phyloP scores from a whole-genome alignment of 1,139 yeast genomes.

The Williopsis jadinii region DNA sequence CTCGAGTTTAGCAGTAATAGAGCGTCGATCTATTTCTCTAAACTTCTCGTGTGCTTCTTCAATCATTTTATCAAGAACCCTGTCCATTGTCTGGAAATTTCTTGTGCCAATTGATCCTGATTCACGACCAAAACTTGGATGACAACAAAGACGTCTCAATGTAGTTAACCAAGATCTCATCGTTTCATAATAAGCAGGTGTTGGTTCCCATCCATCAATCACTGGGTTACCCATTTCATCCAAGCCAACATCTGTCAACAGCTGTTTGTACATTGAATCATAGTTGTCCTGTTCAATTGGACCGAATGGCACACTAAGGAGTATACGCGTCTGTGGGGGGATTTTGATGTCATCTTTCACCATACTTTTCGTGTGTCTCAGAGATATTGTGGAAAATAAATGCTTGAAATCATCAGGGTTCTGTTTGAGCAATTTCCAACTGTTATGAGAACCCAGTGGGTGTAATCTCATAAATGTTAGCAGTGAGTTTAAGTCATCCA shows the following conservation, averaged over 20 bases:
- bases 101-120: conserved; percentile 4
- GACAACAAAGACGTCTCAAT: conserved; percentile 76
- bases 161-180: conserved; percentile 64
- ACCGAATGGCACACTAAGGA: conserved; percentile 68
- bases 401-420: conserved; percentile 36
- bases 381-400: conserved; percentile 43
- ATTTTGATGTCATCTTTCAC: conserved; percentile 69
- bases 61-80: conserved; percentile 59
- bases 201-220: conserved; percentile 44
- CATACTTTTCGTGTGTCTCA: conserved; percentile 81
- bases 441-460: conserved; percentile 43
- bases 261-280: conserved; percentile 51
- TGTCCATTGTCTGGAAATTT: conserved; percentile 52
- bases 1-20: conserved; percentile 38
- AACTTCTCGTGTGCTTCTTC: conserved; percentile 44
- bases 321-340: conserved; percentile 68
- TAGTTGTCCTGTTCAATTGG: conserved; percentile 82
- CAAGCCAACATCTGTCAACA: conserved; percentile 53
- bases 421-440: conserved; percentile 29
- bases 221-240: conserved; percentile 52
- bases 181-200: conserved; percentile 31
- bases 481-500: conserved; percentile 65
- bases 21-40: conserved; percentile 40
- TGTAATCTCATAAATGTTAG: conserved; percentile 55
- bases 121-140: conserved; percentile 35